Conservation (phyloP, 139 green algal species). For the Chlamydomonas sp. region DNA sequence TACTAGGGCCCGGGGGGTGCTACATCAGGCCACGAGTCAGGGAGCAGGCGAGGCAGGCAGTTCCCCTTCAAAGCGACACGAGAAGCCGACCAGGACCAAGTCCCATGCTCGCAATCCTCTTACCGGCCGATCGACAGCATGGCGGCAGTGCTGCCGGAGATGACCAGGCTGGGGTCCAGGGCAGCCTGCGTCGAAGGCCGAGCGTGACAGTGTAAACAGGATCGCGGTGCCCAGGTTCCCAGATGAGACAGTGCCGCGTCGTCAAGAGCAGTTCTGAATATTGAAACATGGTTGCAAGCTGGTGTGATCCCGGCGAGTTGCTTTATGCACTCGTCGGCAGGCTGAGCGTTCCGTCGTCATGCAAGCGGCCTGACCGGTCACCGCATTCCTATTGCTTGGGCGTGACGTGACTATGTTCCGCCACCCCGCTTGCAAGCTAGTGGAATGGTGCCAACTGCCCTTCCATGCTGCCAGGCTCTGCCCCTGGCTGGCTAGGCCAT, state of each 20-base stretch:
- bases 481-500: not conserved
- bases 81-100: conserved; percentile 39
- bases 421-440: too few species aligned
- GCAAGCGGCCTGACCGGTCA: too few species aligned
- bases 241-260: not conserved
- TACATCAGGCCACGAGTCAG: not conserved
- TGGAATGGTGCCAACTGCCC: too few species aligned
- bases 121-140: conserved; percentile 33
- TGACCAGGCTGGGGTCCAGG: conserved; percentile 23
- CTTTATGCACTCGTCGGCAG: too few species aligned
- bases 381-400: too few species aligned
- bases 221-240: not conserved
- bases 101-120: too few species aligned
- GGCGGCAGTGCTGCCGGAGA: conserved; percentile 36
- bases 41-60: not conserved
- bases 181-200: conserved; percentile 6
- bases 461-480: not conserved
- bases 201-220: not conserved
- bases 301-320: too few species aligned
- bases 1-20: not conserved
- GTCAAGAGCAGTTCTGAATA: not conserved
- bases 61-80: conserved; percentile 12
- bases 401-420: too few species aligned
- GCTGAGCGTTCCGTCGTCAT: too few species aligned
- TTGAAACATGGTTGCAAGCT: not conserved